Percentiles rank a stretch among this genome's conserved stretches.
Evolutionary conservation across 805 yeast species (phyloP).

Genomic region (Citeromyces nyonsensis): DNA sequence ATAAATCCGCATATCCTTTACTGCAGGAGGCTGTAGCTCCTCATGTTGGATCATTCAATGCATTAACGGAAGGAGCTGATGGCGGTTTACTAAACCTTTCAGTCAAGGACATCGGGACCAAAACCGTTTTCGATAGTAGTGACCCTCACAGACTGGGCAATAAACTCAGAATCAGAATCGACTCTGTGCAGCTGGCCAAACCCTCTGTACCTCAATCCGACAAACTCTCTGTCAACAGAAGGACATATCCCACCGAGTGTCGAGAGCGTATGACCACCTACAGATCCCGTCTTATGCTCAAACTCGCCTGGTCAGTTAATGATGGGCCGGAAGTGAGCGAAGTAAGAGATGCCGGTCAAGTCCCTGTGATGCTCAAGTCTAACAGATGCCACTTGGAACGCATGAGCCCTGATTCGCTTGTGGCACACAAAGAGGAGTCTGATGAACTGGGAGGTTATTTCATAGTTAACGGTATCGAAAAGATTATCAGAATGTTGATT

Average conservation of each 20-base stretch:
- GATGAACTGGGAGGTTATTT: slow-evolving; percentile 97
- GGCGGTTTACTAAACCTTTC: slow-evolving; percentile 80
- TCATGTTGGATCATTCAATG: slow-evolving; percentile 92
- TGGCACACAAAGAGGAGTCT: slow-evolving; percentile 68
- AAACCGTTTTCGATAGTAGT: slow-evolving; percentile 70
- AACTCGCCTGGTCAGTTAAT: slow-evolving; percentile 76
- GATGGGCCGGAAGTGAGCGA: slow-evolving; percentile 74
- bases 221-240: slow-evolving; percentile 61
- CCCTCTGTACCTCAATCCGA: slow-evolving; percentile 65
- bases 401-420: slow-evolving; percentile 71
- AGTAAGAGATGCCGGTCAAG: slow-evolving; percentile 77
- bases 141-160: slow-evolving; percentile 66
- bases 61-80: slow-evolving; percentile 74
- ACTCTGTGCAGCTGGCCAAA: slow-evolving; percentile 72
- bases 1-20: slow-evolving; percentile 67
- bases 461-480: slow-evolving; percentile 92
- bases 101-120: slow-evolving; percentile 77
- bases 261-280: slow-evolving; percentile 83
- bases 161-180: slow-evolving; percentile 73
- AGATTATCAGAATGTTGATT: slow-evolving; percentile 90
- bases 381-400: slow-evolving; percentile 86
- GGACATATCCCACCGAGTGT: slow-evolving; percentile 72
- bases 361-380: slow-evolving; percentile 83
- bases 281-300: slow-evolving; percentile 62
- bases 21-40: slow-evolving; percentile 86